phyloP scores from a whole-genome alignment of 768 basidiomycete species.

The Lentinula guzmanii region DNA sequence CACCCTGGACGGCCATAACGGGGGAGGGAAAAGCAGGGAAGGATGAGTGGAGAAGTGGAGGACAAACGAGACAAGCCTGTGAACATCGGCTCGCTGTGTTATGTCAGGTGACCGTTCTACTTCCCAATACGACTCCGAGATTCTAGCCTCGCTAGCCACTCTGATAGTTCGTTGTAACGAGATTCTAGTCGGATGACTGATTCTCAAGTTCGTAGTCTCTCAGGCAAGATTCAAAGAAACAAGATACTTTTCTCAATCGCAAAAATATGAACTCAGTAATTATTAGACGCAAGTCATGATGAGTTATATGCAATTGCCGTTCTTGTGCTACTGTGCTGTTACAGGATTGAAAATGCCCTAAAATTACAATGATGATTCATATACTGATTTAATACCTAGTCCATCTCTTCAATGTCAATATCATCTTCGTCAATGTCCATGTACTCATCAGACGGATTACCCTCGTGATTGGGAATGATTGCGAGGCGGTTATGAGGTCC shows the following conservation, averaged over 20 bases:
- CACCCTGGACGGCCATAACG: conserved; percentile 33
- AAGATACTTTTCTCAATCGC: too few species aligned
- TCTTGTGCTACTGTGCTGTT: too few species aligned
- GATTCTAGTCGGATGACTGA: too few species aligned
- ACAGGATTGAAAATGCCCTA: neutral
- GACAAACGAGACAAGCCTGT: neutral
- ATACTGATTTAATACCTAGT: conserved; percentile 17
- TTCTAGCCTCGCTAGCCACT: too few species aligned
- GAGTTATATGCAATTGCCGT: too few species aligned
- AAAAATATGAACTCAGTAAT: too few species aligned
- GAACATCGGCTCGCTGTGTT: neutral
- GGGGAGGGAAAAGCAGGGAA: neutral
- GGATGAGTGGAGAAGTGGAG: neutral
- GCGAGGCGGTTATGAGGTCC: conserved; percentile 72
- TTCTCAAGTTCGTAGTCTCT: too few species aligned
- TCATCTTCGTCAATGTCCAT: conserved; percentile 59
- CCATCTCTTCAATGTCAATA: conserved; percentile 69
- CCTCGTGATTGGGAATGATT: conserved; percentile 81
- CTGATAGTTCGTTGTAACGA: too few species aligned
- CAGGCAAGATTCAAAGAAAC: too few species aligned
- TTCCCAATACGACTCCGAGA: too few species aligned
- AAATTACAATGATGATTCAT: neutral
- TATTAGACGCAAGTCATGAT: too few species aligned
- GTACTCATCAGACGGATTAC: conserved; percentile 39
- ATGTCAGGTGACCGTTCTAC: neutral